These are phyloP conservation scores for Epichloe sibirici DNA, from an alignment of 2,329 filamentous ascomycete genomes.

Conservation along the genomic window DNA sequence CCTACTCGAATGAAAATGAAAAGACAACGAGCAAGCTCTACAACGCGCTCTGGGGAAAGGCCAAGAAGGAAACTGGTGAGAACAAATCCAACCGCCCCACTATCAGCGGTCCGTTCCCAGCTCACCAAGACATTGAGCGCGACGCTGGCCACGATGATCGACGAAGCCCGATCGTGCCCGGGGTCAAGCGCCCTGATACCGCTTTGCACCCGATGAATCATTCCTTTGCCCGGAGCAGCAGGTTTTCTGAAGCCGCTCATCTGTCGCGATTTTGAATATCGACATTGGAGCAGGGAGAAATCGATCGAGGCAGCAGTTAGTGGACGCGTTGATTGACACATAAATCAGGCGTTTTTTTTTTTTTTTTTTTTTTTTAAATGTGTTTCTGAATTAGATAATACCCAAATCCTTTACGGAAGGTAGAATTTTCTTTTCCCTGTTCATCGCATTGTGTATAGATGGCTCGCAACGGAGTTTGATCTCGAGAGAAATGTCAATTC, in stretches of 20 bases:
- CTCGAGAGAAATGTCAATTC: neutral
- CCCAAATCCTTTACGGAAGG: neutral
- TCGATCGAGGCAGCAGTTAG: neutral
- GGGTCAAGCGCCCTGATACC: conserved; percentile 42
- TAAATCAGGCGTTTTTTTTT: neutral
- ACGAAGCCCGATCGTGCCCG: conserved; percentile 43
- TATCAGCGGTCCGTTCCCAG: conserved; percentile 22
- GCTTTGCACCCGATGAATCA: conserved; percentile 42
- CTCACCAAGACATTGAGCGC: conserved; percentile 25
- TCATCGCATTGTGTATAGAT: neutral
- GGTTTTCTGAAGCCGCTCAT: conserved; percentile 36
- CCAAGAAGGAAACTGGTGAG: conserved; percentile 16
- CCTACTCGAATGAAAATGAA: conserved; percentile 28
- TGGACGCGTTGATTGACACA: neutral
- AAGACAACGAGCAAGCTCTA: conserved; percentile 24
- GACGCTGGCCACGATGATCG: conserved; percentile 20
- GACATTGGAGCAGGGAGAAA: neutral
- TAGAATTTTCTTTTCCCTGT: neutral
- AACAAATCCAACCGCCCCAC: conserved; percentile 14
- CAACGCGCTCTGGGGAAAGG: conserved; percentile 19
- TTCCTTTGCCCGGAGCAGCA: conserved; percentile 22
- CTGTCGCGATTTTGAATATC: conserved; percentile 32
- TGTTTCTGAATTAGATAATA: conserved; percentile 1
- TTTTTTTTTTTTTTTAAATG: neutral
- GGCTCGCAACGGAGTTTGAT: neutral